Evolutionary conservation across 805 yeast genomes (phyloP), one percentile per base, ranked within the genome.

Genomic region (Candida krabiensis): DNA sequence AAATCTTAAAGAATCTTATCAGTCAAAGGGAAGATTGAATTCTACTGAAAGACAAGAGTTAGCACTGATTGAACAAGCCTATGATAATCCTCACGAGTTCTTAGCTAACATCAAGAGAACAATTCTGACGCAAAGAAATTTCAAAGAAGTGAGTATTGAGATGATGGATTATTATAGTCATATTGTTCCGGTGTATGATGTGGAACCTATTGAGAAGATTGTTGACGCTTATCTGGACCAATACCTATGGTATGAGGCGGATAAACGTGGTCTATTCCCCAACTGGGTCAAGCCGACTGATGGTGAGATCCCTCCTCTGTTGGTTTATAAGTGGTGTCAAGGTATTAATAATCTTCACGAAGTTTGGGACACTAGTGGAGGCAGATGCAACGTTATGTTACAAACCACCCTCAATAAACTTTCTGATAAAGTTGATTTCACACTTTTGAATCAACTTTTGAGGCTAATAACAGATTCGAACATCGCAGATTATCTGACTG

Each of bases 281-380:
- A 83, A 82, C 57, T 93, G 99, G 99, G 74, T 93, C 27, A 93
- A 93, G 57, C 99, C 99, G 7, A 79, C 86, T 49, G 99, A 93
- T 53, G 75, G 86, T 19, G 99, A 93, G 61, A 83, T 93, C 16
- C 95, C 98, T 0, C 99, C 96, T 0, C 61, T 90, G 22, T 67
- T 91, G 44, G 95, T 86, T 1, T 89, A 91, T 64, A 91, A 90
- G 56, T 93, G 96, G 96, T 80, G 88, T 52, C 95, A 86, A 53
- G 96, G 96, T 11, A 71, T 93, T 32, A 91, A 88, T 58, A 87
- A 88, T 48, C 61, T 89, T 37, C 65, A 77, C 9, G 67, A 79
- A 24, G 83, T 91, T 1, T 93, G 99, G 99, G 79, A 82, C 35
- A 75, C 82, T 1, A 58, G 72, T 0, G 67, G 77, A 22, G 96